Evolutionary conservation across 805 yeast species (phyloP), one percentile per base, ranked within the genome.

Genomic region (Candida stauntonica): DNA sequence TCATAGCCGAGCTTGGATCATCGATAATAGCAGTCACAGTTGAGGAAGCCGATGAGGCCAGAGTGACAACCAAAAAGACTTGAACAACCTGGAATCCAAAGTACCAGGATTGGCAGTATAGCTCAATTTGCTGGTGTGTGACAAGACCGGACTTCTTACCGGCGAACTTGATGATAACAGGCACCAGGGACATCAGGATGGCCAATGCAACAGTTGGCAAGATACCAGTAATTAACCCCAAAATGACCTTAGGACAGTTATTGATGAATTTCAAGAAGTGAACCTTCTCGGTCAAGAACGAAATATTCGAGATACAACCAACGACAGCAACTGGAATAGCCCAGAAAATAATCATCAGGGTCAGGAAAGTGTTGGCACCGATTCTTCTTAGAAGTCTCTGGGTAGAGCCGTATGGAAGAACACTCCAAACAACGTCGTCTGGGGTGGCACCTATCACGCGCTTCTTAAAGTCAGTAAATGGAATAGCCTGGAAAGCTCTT

Each of bases 281-380:
- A 21, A 91, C 75, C 47, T 75, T 78, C 26, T 72, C 67, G 27
- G 84, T 86, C 57, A 88, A 69, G 55, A 73, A 81, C 48, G 81
- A 78, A 50, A 91, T 75, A 63, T 91, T 93, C 17, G 98, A 91
- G 47, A 93, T 81, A 51, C 79, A 74, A 75, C 98, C 98, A 36
- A 91, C 96, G 54, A 87, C 88, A n/a, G 97, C 95, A 28, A 91
- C 97, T 8, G 99, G 99, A 52, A 91, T 79, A 30, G 95, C 81
- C 98, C 98, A 91, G 64, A 88, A 87, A 33, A 91, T 75, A 45
- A 91, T 78, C 62, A 81, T 66, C 42, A 76, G 53, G 18, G 84
- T 77, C 54, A 84, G 68, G 35, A 87, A 65, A 13, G 85, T 68
- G 39, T 68, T 70, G 2, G 95, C 91, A 38, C 73, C 64, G 17